Evolutionary conservation across 306 rosid genomes (phyloP), one percentile per base, ranked within the genome.

Genomic region (Cicer judaicum): DNA sequence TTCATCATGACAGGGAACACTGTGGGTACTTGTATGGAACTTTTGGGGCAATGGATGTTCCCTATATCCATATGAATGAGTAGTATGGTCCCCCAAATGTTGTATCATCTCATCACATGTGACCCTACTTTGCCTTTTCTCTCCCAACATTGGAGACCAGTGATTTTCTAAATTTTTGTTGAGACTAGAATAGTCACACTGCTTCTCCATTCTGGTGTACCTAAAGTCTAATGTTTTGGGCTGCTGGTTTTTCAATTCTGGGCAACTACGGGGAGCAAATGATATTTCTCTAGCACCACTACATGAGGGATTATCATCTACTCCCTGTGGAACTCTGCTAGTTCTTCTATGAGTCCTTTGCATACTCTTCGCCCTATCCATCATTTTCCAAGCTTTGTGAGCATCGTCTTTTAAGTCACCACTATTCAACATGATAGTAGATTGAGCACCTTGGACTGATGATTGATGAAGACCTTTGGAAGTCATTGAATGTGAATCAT

Each of bases 331-430:
- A 70, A 65, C 55, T 43, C 56, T 62, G 74, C 81, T 16, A 19
- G 77, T 60, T 69, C 79, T 81, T 53, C 64, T 78, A 13, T n/a
- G 76, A 70, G 60, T 29, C 41, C 5, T 47, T 59, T 47, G 73
- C 64, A 49, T 69, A 40, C 64, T 66, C 83, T 82, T 90, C 18
- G 93, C 98, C 72, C 64, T 82, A 14, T 84, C 82, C 88, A 91
- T 54, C 97, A 89, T 93, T 80, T 84, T 85, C 98, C 98, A 91
- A 41, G 98, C 98, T 86, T 80, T 87, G 42, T 84, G 77, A 18
- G 79, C 76, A 82, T 86, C 96, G 75, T 86, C 90, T 50, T 48
- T 13, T 14, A 57, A 64, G 73, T 56, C 65, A 78, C 63, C 43
- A 67, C 72, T 72, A 64, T 11, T 55, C 16, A 2, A 10, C 41